Evolutionary conservation across 2,329 filamentous ascomycete genomes (phyloP), one percentile per base, ranked within the genome.

Genomic region (Fusarium sp.): DNA sequence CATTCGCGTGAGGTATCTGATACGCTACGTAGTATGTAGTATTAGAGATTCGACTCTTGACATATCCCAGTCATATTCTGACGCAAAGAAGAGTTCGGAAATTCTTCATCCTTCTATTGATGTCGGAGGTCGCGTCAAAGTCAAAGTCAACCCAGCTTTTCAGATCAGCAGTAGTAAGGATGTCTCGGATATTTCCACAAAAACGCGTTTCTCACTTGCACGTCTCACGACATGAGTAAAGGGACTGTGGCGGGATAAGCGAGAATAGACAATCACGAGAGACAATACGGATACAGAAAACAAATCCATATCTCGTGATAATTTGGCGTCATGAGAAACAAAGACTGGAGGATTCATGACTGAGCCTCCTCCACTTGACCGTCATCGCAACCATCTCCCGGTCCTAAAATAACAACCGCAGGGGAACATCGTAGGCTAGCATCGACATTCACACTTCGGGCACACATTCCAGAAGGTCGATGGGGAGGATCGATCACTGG

Each of bases 401-500:
- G 42, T 62, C 63, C 67, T 48, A 71, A 69, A 73, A 66, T 70
- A 72, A 67, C 58, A 49, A 34, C 37, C 54, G 27, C 53, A 68
- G 53, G 63, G 61, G 41, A 57, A 29, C 45, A 32, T 54, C 45
- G 52, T 16, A 34, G 61, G 59, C 72, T 72, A 74, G 66, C 54
- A 66, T 65, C 59, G 45, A 51, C 44, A 37, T 57, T 48, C 53
- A 53, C 45, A 41, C 64, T 71, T 74, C 53, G 41, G 54, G 42
- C 53, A 56, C 48, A 40, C 70, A 74, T 75, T 75, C 74, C 74
- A 74, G 69, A 72, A 74, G 72, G 59, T 32, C 42, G 61, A 52
- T 59, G 48, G 46, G 54, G 54, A 63, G 57, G 55, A 66, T 69
- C 68, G 69, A 71, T 69, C 64, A 66, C 48, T 45, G 52, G 47